Conservation (phyloP, 768 basidiomycete genomes). For the Kondoa subrosea region DNA sequence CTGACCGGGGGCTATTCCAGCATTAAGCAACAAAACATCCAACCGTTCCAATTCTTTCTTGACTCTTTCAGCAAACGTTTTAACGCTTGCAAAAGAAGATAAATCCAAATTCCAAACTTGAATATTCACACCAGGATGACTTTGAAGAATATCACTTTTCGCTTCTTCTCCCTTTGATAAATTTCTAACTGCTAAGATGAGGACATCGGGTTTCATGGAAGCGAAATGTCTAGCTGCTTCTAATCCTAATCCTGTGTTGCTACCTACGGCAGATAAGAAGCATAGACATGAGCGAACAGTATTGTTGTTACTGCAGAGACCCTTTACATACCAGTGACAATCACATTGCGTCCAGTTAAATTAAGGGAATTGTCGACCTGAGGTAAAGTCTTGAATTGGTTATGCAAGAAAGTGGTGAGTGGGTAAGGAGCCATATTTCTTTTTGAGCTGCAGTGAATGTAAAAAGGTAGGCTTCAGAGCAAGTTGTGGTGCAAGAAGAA, state of each 20-base stretch:
- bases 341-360: neutral
- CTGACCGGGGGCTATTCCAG: neutral
- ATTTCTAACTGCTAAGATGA: constrained; percentile 17
- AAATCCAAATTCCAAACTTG: constrained; percentile 38
- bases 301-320: too few species aligned
- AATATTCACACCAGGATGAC: constrained; percentile 28
- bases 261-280: too few species aligned
- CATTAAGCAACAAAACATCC: constrained; percentile 10
- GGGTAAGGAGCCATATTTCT: neutral
- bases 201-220: neutral
- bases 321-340: constrained; percentile 8
- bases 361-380: neutral
- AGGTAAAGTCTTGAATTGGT: neutral
- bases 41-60: constrained; percentile 36
- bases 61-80: constrained; percentile 34
- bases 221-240: constrained; percentile 13
- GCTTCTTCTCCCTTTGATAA: neutral
- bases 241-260: neutral
- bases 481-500: too few species aligned
- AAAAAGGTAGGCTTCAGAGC: too few species aligned
- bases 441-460: too few species aligned
- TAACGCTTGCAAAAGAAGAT: constrained; percentile 36
- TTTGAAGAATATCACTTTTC: neutral
- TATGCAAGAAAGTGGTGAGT: constrained; percentile 3
- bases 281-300: too few species aligned